phyloP scores from a whole-genome alignment of 108 stramenopile genomes.

The Nitzschia sp. region DNA sequence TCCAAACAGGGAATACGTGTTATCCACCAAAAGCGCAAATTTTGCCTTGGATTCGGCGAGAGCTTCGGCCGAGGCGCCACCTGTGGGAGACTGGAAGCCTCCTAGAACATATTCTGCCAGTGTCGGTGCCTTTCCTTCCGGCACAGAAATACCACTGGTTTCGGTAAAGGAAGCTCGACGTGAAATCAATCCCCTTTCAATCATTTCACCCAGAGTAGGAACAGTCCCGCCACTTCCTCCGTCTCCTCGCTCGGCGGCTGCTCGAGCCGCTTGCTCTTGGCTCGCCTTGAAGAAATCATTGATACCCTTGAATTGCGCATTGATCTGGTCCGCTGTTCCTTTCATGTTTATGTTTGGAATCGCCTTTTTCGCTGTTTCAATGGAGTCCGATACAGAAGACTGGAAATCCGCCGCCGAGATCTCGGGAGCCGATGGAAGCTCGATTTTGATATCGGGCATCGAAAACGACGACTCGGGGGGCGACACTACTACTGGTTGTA shows the following conservation, averaged over 20 bases:
- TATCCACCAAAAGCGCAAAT: constrained; percentile 5
- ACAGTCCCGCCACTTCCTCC: background rate
- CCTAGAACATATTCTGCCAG: background rate
- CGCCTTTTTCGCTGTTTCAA: background rate
- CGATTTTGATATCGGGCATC: background rate
- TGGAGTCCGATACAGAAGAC: background rate
- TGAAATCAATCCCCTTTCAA: background rate
- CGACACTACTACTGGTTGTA: background rate
- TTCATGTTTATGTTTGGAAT: background rate
- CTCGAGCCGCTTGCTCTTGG: background rate
- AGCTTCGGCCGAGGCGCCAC: background rate
- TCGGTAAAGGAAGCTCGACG: background rate
- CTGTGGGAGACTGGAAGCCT: background rate
- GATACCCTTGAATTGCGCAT: background rate
- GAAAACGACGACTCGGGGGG: background rate
- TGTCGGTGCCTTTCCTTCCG: constrained; percentile 4
- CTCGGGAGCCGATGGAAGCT: background rate
- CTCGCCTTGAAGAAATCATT: background rate
- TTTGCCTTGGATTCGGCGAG: constrained; percentile 7
- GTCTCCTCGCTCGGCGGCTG: background rate
- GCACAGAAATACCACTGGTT: background rate
- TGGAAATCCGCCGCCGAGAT: background rate
- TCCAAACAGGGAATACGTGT: background rate
- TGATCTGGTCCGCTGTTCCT: background rate
- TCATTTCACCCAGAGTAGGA: constrained; percentile 4